Conservation (phyloP, 148 eudicot species). For the Chenopodium quinoa region DNA sequence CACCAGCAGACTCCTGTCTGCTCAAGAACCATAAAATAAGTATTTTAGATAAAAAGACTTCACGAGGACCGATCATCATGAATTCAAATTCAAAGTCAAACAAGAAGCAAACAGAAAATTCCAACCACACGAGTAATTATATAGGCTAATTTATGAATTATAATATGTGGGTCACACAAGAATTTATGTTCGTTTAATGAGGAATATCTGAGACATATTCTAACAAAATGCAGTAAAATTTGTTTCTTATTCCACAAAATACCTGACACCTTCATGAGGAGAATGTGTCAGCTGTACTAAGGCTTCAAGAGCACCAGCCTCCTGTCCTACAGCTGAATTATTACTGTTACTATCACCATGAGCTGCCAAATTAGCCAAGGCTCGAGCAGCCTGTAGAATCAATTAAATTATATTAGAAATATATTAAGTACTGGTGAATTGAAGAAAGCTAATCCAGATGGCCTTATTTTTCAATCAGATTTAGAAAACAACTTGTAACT, state of each 20-base stretch:
- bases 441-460: constrained; percentile 7
- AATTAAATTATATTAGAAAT: constrained; percentile 4
- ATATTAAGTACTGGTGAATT: background rate
- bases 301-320: constrained; percentile 96
- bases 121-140: background rate
- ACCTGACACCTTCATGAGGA: constrained; percentile 97
- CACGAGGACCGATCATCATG: background rate
- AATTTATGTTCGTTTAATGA: background rate
- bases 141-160: background rate
- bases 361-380: constrained; percentile 95
- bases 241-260: constrained; percentile 16
- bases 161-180: background rate
- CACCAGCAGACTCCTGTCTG: constrained; percentile 99
- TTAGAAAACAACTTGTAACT: background rate
- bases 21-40: constrained; percentile 12
- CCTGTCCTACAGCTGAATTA: constrained; percentile 94
- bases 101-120: constrained; percentile 8
- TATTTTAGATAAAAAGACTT: background rate
- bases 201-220: background rate
- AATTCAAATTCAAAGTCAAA: background rate
- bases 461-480: background rate
- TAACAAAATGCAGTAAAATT: background rate
- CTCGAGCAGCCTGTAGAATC: constrained; percentile 86
- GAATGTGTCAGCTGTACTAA: constrained; percentile 83
- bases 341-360: constrained; percentile 95